Conservation (phyloP, 2,329 filamentous ascomycete species). For the Hypoxylon sp. region DNA sequence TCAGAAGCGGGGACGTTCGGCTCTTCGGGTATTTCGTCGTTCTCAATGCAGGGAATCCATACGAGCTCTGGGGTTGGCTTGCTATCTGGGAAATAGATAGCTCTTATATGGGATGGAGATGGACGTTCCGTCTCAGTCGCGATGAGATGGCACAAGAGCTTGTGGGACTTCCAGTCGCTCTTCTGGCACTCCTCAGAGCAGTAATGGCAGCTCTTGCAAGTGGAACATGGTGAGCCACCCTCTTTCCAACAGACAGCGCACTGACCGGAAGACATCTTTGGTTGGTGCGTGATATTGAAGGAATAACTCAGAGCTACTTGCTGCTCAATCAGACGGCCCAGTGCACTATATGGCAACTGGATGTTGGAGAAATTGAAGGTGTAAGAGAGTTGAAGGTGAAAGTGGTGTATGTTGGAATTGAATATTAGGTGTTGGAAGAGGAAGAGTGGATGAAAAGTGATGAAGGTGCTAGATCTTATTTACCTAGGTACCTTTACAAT, state of each 20-base stretch:
- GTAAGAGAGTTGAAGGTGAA: neutral
- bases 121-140: conserved; percentile 4
- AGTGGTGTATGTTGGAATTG: neutral
- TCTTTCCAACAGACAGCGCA: conserved; percentile 30
- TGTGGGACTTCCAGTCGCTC: conserved; percentile 25
- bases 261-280: neutral
- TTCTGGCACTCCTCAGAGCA: conserved; percentile 33
- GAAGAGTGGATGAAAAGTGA: no score
- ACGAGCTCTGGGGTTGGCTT: conserved; percentile 1
- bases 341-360: neutral
- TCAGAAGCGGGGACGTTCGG: neutral
- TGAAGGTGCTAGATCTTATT: neutral
- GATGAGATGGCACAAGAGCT: conserved; percentile 12
- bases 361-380: neutral
- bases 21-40: neutral
- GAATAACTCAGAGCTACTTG: neutral
- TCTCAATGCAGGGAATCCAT: conserved; percentile 7
- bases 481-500: no score
- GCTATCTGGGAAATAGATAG: conserved; percentile 21
- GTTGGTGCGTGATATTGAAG: neutral
- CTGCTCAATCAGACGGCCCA: neutral
- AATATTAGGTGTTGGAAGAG: neutral
- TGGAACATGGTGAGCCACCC: neutral
- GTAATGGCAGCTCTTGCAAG: conserved; percentile 32
- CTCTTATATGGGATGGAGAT: conserved; percentile 4